Base-by-base conservation (phyloP, 345 rosid genomes). In the Lepidium didymum region DNA sequence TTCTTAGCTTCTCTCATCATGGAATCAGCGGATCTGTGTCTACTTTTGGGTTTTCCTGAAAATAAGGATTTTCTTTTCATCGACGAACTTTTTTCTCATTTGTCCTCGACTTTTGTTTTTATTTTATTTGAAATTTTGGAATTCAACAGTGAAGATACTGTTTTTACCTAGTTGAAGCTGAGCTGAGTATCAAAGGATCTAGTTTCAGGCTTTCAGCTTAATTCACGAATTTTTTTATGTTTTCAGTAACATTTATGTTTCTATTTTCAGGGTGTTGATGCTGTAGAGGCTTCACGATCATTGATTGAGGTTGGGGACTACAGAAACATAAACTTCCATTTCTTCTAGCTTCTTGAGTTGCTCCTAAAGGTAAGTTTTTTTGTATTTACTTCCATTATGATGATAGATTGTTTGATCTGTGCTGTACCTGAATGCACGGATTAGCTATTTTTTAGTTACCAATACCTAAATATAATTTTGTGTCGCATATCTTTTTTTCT, bases 11-110 rank as follows among this genome's bases (percentile, higher is more conserved):
- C 10, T 60, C 14, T 3, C 33, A 10, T 45, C 43, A 29, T 70
- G 37, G 2, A 57, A 14, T 53, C 67, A 35, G 54, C 64, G 68
- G 80, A 77, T 77, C 80, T 71, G 59, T 69, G 35, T 53, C 10
- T 59, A 5, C 45, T 49, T 58, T 61, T 38, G 8, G n/a, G 13
- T 16, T 73, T 64, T 54, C 9, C 40, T 13, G 51, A 35, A 58
- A 57, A 44, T 25, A 16, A 36, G 3, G 47, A 14, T 36, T 36
- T 42, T 47, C 4, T 37, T 21, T 56, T 36, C 2, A 18, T 18
- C 15, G 6, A 35, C 29, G 42, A 55, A 29, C 35, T 15, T 33
- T 12, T 15, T 46, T 52, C 62, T n/a, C 69, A 9, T 67, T 33
- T 54, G 7, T 59, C 67, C 13, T 61, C 35, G 44, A 18, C 4